A percentile compares a stretch with the other conserved stretches of the same genome.
These are phyloP conservation scores for Neonectria sp. DNA, from an alignment of 2,329 filamentous ascomycete species.

Conservation along the genomic window DNA sequence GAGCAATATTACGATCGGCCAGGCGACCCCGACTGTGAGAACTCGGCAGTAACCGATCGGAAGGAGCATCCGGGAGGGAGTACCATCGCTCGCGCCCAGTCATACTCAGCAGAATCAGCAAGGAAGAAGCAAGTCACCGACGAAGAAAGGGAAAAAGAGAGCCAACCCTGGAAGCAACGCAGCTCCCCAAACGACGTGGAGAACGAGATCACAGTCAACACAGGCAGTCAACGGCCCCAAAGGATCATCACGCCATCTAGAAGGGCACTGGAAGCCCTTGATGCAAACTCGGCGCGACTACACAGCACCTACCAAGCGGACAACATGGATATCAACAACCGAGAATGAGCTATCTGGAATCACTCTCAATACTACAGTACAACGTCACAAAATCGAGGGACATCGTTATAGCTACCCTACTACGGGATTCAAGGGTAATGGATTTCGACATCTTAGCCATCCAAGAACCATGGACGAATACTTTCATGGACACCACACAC, in stretches of 20 bases:
- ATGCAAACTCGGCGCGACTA: constrained; percentile 3
- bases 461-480: constrained; percentile 2
- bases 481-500: constrained; percentile 20
- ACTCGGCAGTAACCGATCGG: no score
- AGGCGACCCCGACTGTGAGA: no score
- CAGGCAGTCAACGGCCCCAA: not conserved
- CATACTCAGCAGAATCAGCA: no score
- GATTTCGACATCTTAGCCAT: constrained; percentile 20
- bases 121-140: no score
- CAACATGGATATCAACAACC: constrained; percentile 11
- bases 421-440: constrained; percentile 11
- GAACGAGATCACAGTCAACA: not conserved
- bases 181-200: not conserved
- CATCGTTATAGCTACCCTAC: constrained; percentile 20
- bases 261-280: constrained; percentile 3
- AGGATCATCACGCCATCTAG: constrained; percentile 4
- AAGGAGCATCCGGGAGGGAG: no score
- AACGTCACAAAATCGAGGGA: constrained; percentile 23
- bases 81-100: no score
- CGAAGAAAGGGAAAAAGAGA: no score
- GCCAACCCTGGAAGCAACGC: no score
- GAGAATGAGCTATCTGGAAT: constrained; percentile 7
- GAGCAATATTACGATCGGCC: not conserved
- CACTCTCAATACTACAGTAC: constrained; percentile 28
- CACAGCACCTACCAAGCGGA: constrained; percentile 7